phyloP scores from a whole-genome alignment of 257 asterid species.

The Nemophila menziesii region DNA sequence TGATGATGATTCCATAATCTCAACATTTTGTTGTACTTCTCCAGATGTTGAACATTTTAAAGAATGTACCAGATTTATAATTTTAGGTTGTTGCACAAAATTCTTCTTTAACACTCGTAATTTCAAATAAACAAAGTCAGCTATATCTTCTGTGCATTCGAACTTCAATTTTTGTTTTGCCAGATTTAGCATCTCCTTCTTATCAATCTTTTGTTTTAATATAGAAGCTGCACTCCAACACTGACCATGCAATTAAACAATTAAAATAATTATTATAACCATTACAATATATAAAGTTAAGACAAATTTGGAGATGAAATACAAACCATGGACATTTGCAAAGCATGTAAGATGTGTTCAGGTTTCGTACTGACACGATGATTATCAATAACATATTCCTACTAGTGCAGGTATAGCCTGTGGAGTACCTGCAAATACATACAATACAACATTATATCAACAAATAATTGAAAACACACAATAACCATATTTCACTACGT shows the following conservation, averaged over 20 bases:
- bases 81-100: slow-evolving; percentile 18
- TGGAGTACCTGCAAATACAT: slow-evolving; percentile 5
- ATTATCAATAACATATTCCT: slow-evolving; percentile 61
- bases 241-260: slow-evolving; percentile 15
- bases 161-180: slow-evolving; percentile 22
- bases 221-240: slow-evolving; percentile 38
- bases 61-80: slow-evolving; percentile 6
- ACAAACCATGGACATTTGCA: slow-evolving; percentile 77
- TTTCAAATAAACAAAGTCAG: slow-evolving; percentile 16
- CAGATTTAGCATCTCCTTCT: slow-evolving; percentile 15
- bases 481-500: slow-evolving; percentile 4
- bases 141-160: slow-evolving; percentile 29
- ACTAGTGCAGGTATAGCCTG: slow-evolving; percentile 18
- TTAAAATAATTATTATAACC: not conserved
- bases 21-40: slow-evolving; percentile 11
- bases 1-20: slow-evolving; percentile 9
- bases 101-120: slow-evolving; percentile 19
- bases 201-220: slow-evolving; percentile 21
- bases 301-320: slow-evolving; percentile 10
- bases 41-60: slow-evolving; percentile 6
- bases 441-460: not conserved
- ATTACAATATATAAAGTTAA: not conserved
- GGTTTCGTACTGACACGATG: slow-evolving; percentile 47
- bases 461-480: not conserved
- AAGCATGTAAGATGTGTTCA: slow-evolving; percentile 48